A percentile compares a stretch with the other conserved stretches of the same genome.
These are phyloP conservation scores for Tricholoma matsutake DNA, from an alignment of 768 basidiomycete species.

Conservation along the genomic window DNA sequence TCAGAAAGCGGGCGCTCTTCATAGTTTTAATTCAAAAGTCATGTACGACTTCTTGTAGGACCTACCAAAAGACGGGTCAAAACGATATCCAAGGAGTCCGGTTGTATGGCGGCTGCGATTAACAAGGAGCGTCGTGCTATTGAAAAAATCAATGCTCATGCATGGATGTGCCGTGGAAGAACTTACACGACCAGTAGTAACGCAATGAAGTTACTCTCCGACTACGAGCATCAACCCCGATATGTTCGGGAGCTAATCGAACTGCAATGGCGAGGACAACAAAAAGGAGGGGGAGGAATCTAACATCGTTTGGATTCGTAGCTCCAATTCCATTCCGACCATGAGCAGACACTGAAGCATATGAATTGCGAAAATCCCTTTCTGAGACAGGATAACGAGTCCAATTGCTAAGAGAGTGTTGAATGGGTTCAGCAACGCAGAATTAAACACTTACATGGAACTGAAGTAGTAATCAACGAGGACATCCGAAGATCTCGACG, in stretches of 20 bases:
- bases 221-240: conserved; percentile 75
- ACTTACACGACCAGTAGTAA: conserved; percentile 94
- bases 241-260: conserved; percentile 78
- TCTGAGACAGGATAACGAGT: conserved; percentile 91
- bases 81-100: conserved; percentile 91
- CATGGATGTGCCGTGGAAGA: conserved; percentile 13
- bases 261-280: conserved; percentile 88
- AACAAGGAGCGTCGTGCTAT: conserved; percentile 83
- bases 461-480: conserved; percentile 82
- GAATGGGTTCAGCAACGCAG: conserved; percentile 11
- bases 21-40: conserved; percentile 39
- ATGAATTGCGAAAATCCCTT: conserved; percentile 72
- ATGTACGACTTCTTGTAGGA: conserved; percentile 15
- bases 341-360: conserved; percentile 59
- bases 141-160: conserved; percentile 10
- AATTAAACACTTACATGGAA: conserved; percentile 45
- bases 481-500: conserved; percentile 67
- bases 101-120: conserved; percentile 90
- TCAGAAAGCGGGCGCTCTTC: conserved; percentile 55
- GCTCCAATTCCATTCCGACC: conserved; percentile 56
- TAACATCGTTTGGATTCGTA: conserved; percentile 71
- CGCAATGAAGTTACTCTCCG: conserved; percentile 78
- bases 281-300: conserved; percentile 89
- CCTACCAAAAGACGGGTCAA: conserved; percentile 85
- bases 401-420: conserved; percentile 64